Evolutionary conservation across 495 filamentous ascomycete genomes (phyloP).

Genomic region (Penicillium canescens): DNA sequence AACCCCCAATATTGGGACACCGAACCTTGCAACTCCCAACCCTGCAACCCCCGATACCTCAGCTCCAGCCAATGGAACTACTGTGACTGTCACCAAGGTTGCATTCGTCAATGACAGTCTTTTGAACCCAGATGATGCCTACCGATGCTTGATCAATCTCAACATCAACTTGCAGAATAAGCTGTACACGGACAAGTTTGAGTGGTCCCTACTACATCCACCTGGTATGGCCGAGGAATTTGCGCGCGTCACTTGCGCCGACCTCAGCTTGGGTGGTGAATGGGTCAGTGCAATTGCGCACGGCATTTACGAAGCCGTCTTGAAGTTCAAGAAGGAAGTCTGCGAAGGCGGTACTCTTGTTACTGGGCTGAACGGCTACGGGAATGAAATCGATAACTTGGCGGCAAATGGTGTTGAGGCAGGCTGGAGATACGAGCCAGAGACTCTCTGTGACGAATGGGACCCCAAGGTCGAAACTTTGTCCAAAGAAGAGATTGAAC

Average conservation of each 20-base stretch:
- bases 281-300: slow-evolving; percentile 94
- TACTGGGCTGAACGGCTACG: slow-evolving; percentile 66
- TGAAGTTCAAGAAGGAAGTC: slow-evolving; percentile 93
- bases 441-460: slow-evolving; percentile 88
- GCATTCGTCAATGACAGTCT: slow-evolving; percentile 53
- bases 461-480: slow-evolving; percentile 88
- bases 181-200: slow-evolving; percentile 95
- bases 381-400: slow-evolving; percentile 84
- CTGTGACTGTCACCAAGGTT: slow-evolving; percentile 42
- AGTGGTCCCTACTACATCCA: slow-evolving; percentile 95
- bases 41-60: slow-evolving; percentile 45
- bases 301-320: slow-evolving; percentile 93
- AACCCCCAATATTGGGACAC: slow-evolving; percentile 39
- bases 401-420: slow-evolving; percentile 75
- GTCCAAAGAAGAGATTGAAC: slow-evolving; percentile 96
- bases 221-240: slow-evolving; percentile 90
- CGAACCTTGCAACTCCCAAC: slow-evolving; percentile 47
- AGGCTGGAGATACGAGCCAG: slow-evolving; percentile 93
- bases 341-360: slow-evolving; percentile 84
- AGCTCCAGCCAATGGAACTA: background rate
- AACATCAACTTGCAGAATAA: slow-evolving; percentile 91
- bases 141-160: slow-evolving; percentile 85
- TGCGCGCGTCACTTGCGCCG: slow-evolving; percentile 87
- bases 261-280: slow-evolving; percentile 85
- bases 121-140: slow-evolving; percentile 84